Conservation (phyloP, 495 filamentous ascomycete species). For the Cryomyces minteri region DNA sequence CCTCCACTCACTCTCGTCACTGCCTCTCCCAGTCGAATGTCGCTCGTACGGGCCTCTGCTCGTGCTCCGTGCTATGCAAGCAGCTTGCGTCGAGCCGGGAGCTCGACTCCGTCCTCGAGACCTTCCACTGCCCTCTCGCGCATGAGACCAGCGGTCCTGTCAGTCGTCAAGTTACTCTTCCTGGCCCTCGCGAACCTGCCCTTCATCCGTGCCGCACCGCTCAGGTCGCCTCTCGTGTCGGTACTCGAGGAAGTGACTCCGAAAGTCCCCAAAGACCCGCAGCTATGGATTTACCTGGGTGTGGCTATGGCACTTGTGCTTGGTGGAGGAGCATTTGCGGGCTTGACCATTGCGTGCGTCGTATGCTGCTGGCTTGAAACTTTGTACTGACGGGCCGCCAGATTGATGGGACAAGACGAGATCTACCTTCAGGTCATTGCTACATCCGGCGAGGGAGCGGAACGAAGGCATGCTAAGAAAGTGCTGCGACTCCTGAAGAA, state of each 20-base stretch:
- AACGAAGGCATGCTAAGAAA: constrained; percentile 63
- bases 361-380: neutral
- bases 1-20: no score
- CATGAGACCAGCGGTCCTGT: no score
- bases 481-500: constrained; percentile 66
- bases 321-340: constrained; percentile 81
- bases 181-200: neutral
- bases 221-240: neutral
- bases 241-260: constrained; percentile 13
- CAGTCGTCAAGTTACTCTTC: neutral
- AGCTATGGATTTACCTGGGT: constrained; percentile 52
- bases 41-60: neutral
- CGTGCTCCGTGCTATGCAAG: neutral
- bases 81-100: neutral
- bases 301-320: constrained; percentile 60
- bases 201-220: neutral
- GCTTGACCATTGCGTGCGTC: constrained; percentile 68
- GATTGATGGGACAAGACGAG: constrained; percentile 75
- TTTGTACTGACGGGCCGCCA: constrained; percentile 8
- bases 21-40: neutral
- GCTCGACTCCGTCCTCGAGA: neutral
- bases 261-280: constrained; percentile 31
- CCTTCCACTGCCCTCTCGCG: no score
- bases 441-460: constrained; percentile 59
- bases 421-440: constrained; percentile 92